Base-by-base conservation (phyloP, 2,329 filamentous ascomycete species). In the Microcyclospora tardicrescens region DNA sequence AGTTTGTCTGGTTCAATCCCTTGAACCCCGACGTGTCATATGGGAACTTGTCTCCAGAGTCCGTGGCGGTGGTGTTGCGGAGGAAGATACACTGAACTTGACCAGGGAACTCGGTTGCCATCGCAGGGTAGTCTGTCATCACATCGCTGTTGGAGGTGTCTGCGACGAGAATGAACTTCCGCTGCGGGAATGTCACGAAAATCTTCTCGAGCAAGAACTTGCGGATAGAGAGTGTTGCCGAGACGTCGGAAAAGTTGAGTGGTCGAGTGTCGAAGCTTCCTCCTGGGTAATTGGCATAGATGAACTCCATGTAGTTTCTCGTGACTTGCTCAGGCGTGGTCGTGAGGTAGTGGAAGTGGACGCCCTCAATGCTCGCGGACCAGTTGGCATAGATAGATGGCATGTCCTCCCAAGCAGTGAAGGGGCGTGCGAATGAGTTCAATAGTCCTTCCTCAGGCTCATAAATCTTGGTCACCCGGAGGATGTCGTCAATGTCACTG, bases 281-380 rank as follows among this genome's bases (percentile, higher is more conserved):
- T 11, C 77, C 71, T 0, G 83, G 83, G 55, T 87, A 87, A 6
- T 72, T 84, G 52, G 75, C 73, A 66, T 81, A 86, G 57, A 87
- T 85, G 60, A 81, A 73, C 43, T 81, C 71, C 80, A 85, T 84
- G 62, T 87, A 87, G 48, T 78, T 80, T 32, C 81, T 68, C 0
- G 82, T 84, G 4, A 77, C 71, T 57, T 87, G 82, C 60, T 86
- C 82, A 0, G 82, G 82, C 0, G 81, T 84, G 0, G 82, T 87
- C 0, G 82, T 87, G 14, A 87, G 67, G 61, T 87, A 87, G 61
- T 86, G 81, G 65, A 86, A 87, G 57, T 86, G 82, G 44, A 78
- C 67, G 51, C 83, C 71, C 0, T 74, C 71, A 11, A 84, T 65
- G 15, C 68, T 73, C n/a, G 62, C 61, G 1, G 72, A 77, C 81